A percentile compares a stretch with the other conserved stretches of the same genome.
phyloP scores from a whole-genome alignment of 2,329 filamentous ascomycete species.

The Neophaeococcomyces mojaviensis region DNA sequence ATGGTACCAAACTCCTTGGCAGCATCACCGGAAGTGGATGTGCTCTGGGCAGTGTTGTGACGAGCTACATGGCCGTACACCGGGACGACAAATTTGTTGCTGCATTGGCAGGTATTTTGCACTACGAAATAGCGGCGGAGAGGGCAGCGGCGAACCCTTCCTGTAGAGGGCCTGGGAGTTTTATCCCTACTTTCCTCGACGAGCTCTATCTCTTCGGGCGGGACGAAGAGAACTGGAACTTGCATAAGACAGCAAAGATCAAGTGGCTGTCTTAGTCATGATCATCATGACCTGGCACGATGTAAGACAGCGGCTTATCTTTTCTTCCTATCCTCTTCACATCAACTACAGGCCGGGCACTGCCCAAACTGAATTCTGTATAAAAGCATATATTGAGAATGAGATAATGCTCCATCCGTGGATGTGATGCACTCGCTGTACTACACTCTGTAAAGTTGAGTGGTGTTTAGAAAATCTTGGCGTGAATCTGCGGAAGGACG shows the following conservation, averaged over 20 bases:
- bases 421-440: no score
- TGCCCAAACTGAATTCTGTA: no score
- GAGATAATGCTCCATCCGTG: no score
- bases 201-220: slow-evolving; percentile 48
- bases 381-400: no score
- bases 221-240: slow-evolving; percentile 39
- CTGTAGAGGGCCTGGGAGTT: slow-evolving; percentile 74
- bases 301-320: no score
- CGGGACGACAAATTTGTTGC: slow-evolving; percentile 62
- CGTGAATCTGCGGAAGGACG: no score
- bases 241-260: slow-evolving; percentile 9
- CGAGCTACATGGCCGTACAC: slow-evolving; percentile 62
- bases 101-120: slow-evolving; percentile 62
- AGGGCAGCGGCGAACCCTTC: slow-evolving; percentile 49
- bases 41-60: slow-evolving; percentile 73
- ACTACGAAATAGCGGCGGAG: slow-evolving; percentile 74
- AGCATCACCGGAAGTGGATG: slow-evolving; percentile 61
- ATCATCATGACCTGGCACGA: not conserved
- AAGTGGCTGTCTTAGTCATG: slow-evolving; percentile 6
- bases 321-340: no score
- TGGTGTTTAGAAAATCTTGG: no score
- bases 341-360: no score
- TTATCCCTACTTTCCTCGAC: slow-evolving; percentile 79
- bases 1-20: slow-evolving; percentile 60
- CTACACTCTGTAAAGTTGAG: no score